Evolutionary conservation across 148 eudicot species (phyloP).

Genomic region (Vaccinium macrocarpon): DNA sequence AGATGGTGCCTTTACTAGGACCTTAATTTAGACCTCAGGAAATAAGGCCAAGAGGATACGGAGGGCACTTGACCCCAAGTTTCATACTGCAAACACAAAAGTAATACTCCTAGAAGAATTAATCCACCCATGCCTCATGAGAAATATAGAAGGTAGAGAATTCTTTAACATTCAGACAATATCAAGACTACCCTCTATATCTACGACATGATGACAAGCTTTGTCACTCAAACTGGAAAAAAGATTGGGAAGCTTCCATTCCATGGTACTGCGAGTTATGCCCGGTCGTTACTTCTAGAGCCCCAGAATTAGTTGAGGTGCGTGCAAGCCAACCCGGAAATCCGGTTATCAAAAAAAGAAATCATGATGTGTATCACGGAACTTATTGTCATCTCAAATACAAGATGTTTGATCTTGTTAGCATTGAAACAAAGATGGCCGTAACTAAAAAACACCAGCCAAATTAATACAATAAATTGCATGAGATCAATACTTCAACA

Average conservation of each 20-base stretch:
- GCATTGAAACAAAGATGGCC: background rate
- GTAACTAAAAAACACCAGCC: background rate
- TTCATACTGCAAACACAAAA: background rate
- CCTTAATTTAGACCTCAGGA: too few species aligned
- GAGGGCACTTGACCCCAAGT: background rate
- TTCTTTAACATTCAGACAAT: background rate
- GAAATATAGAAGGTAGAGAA: background rate
- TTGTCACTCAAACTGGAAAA: too few species aligned
- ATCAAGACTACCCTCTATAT: background rate
- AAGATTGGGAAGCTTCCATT: background rate
- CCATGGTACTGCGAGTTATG: background rate
- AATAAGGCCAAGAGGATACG: background rate
- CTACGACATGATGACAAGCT: background rate
- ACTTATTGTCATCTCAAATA: background rate
- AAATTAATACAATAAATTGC: conserved; percentile 3
- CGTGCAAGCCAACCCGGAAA: too few species aligned
- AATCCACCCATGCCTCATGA: background rate
- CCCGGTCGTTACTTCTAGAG: too few species aligned
- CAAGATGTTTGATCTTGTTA: background rate
- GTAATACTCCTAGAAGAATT: background rate
- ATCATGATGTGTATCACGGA: background rate
- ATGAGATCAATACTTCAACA: background rate
- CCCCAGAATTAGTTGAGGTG: too few species aligned
- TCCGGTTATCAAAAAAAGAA: background rate
- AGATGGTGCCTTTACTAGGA: background rate